phyloP scores from a whole-genome alignment of 805 yeast species.

The Ogataea kodamae region DNA sequence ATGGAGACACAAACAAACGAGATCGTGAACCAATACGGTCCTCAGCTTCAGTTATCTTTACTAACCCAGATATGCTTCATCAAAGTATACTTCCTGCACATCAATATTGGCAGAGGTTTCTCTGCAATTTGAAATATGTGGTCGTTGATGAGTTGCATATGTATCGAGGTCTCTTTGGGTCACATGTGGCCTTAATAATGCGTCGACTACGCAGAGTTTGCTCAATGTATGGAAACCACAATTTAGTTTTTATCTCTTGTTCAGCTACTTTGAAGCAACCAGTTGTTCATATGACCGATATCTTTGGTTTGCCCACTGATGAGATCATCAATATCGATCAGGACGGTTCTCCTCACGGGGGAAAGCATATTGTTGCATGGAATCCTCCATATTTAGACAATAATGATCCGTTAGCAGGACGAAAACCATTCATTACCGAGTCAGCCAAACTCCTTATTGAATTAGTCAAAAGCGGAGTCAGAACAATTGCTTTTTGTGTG shows the following conservation, averaged over 20 bases:
- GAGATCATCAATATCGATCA: conserved; percentile 54
- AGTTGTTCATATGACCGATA: conserved; percentile 58
- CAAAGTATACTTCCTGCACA: conserved; percentile 78
- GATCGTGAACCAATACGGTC: conserved; percentile 53
- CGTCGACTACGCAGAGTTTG: conserved; percentile 72
- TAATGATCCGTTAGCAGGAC: conserved; percentile 51
- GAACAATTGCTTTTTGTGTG: conserved; percentile 88
- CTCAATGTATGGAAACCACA: conserved; percentile 46
- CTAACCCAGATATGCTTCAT: conserved; percentile 95
- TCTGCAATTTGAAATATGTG: conserved; percentile 63
- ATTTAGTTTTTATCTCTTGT: conserved; percentile 74
- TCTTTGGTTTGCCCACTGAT: conserved; percentile 62
- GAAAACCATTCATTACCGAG: conserved; percentile 70
- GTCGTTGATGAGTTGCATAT: conserved; percentile 85
- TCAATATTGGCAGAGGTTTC: conserved; percentile 67
- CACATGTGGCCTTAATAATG: conserved; percentile 85
- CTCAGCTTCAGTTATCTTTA: conserved; percentile 75
- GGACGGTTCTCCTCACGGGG: conserved; percentile 90
- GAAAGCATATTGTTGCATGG: conserved; percentile 75
- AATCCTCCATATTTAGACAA: conserved; percentile 72
- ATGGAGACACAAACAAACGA: conserved; percentile 81
- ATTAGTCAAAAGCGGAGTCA: conserved; percentile 57
- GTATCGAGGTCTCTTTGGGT: conserved; percentile 87
- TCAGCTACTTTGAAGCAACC: conserved; percentile 91
- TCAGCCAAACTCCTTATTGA: conserved; percentile 72